Percentiles rank a stretch among this genome's conserved stretches.
phyloP scores from a whole-genome alignment of 176 grass and related monocot species.

The Areca catechu region DNA sequence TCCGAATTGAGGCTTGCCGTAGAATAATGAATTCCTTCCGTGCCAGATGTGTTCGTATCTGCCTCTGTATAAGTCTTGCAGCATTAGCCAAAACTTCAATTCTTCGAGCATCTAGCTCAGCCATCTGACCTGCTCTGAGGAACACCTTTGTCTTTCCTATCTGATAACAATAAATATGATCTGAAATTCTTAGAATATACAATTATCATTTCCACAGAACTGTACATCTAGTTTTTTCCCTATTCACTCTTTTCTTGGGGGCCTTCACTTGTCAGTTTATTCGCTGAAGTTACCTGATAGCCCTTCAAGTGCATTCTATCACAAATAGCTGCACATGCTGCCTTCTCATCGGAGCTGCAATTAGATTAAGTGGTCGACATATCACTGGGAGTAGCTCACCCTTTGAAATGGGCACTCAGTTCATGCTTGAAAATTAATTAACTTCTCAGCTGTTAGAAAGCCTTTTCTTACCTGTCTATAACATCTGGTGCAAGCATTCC shows the following conservation, averaged over 20 bases:
- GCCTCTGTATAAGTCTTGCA: constrained; percentile 53
- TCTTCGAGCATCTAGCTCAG: constrained; percentile 82
- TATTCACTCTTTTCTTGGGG: neutral
- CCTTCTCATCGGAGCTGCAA: constrained; percentile 77
- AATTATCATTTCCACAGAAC: no score
- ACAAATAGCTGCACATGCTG: constrained; percentile 61
- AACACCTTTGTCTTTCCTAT: constrained; percentile 98
- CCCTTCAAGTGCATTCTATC: constrained; percentile 88
- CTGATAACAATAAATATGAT: constrained; percentile 30
- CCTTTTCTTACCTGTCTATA: constrained; percentile 49
- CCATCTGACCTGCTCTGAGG: constrained; percentile 90
- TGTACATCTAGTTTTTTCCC: neutral
- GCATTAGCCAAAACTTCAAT: constrained; percentile 77
- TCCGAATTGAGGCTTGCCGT: constrained; percentile 47
- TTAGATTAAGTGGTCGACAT: neutral
- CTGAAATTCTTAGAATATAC: constrained; percentile 22
- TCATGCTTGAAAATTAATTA: neutral
- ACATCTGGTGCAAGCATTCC: constrained; percentile 81
- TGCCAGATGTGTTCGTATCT: constrained; percentile 66
- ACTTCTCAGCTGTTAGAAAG: neutral
- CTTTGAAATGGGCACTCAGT: no score
- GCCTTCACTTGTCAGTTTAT: neutral
- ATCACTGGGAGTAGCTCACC: no score
- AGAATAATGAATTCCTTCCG: constrained; percentile 63
- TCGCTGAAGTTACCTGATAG: constrained; percentile 52